A percentile compares a stretch with the other conserved stretches of the same genome.
Conservation (phyloP, 1,284 basidiomycete genomes). For the Trametes versicolor region DNA sequence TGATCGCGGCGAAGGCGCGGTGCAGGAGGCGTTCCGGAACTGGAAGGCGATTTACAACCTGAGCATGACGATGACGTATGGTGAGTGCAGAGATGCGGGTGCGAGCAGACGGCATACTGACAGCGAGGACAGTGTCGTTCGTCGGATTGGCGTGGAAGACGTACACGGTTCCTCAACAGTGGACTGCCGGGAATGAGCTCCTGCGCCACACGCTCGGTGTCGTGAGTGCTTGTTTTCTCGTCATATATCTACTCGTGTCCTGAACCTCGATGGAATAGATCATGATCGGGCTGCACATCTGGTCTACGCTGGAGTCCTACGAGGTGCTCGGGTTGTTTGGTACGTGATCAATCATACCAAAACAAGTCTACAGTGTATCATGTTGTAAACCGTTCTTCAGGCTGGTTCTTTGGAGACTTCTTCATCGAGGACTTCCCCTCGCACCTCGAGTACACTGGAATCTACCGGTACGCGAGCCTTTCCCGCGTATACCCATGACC, state of each 20-base stretch:
- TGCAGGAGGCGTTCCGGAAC: constrained; percentile 92
- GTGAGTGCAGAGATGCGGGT: constrained; percentile 54
- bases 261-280: constrained; percentile 57
- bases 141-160: constrained; percentile 88
- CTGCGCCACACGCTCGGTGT: constrained; percentile 88
- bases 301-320: constrained; percentile 91
- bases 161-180: constrained; percentile 82
- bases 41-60: constrained; percentile 97
- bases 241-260: neutral
- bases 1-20: constrained; percentile 73
- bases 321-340: constrained; percentile 95
- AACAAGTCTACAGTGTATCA: neutral
- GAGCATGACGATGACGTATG: constrained; percentile 94
- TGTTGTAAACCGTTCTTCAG: constrained; percentile 47
- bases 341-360: constrained; percentile 43
- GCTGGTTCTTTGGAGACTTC: constrained; percentile 99
- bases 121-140: constrained; percentile 70
- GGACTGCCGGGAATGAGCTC: constrained; percentile 91
- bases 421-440: constrained; percentile 95
- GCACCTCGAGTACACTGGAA: constrained; percentile 94
- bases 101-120: neutral
- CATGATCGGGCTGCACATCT: constrained; percentile 88
- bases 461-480: constrained; percentile 74
- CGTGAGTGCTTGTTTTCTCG: constrained; percentile 56
- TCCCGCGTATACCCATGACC: neutral